A percentile compares a stretch with the other conserved stretches of the same genome.
These are phyloP conservation scores for Eleusine indica DNA, from an alignment of 176 grass and related monocot species.

Conservation along the genomic window DNA sequence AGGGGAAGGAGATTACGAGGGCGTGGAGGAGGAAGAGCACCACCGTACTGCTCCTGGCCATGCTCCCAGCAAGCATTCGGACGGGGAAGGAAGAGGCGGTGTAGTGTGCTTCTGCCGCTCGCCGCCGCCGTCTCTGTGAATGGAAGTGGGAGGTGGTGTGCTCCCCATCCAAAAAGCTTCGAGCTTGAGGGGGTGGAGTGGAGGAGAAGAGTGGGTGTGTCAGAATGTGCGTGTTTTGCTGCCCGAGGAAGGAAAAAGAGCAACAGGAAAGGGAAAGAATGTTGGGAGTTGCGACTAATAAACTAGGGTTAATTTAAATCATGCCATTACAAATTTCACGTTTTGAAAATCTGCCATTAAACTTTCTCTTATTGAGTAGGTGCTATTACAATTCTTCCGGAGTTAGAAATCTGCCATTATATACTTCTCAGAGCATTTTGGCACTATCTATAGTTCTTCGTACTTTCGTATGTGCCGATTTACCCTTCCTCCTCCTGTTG, in stretches of 20 bases:
- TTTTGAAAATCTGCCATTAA: too few relatives aligned
- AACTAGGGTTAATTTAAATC: too few relatives aligned
- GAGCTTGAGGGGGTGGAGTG: not conserved
- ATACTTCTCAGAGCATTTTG: too few relatives aligned
- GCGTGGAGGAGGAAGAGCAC: not conserved
- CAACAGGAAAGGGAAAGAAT: not conserved
- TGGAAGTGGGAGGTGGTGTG: not conserved
- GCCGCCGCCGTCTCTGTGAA: not conserved
- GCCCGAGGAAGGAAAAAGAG: not conserved
- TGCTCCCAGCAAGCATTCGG: not conserved
- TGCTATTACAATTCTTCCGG: too few relatives aligned
- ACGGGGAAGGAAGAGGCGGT: not conserved
- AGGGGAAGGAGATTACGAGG: not conserved
- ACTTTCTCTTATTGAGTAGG: too few relatives aligned
- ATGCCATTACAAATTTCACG: too few relatives aligned
- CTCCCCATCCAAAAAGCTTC: not conserved
- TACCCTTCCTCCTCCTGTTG: too few relatives aligned
- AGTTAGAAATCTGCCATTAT: too few relatives aligned
- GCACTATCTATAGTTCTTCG: too few relatives aligned
- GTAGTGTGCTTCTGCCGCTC: not conserved
- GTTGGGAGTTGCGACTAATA: not conserved
- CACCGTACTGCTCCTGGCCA: not conserved
- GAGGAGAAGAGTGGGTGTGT: too few relatives aligned
- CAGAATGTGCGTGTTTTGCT: not conserved
- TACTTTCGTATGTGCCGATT: too few relatives aligned